phyloP scores from a whole-genome alignment of 1,139 yeast genomes.

The Yamadazyma atlantica region DNA sequence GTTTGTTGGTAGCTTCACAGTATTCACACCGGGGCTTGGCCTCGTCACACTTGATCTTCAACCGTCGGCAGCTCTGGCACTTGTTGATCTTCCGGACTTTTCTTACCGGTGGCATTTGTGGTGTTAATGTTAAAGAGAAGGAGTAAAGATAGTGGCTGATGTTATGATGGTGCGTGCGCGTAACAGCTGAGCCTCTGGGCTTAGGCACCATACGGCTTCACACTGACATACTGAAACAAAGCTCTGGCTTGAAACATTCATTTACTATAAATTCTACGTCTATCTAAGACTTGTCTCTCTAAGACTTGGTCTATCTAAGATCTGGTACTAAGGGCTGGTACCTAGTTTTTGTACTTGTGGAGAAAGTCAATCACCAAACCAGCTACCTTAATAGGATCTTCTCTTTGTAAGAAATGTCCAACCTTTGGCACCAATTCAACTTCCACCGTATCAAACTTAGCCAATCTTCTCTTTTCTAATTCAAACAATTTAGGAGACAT shows the following conservation, averaged over 20 bases:
- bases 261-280: too few species aligned
- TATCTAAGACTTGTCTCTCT: too few species aligned
- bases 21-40: conserved; percentile 32
- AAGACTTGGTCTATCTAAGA: too few species aligned
- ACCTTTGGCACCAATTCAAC: conserved; percentile 30
- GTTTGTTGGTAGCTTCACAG: conserved; percentile 26
- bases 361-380: conserved; percentile 31
- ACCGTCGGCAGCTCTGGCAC: conserved; percentile 17
- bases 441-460: conserved; percentile 20
- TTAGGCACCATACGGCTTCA: too few species aligned
- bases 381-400: conserved; percentile 34
- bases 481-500: conserved; percentile 32
- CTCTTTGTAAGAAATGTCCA: conserved; percentile 47
- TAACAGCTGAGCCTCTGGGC: too few species aligned
- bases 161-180: too few species aligned
- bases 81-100: neutral
- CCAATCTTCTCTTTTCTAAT: conserved; percentile 25
- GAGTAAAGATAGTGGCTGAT: neutral
- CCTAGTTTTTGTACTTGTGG: too few species aligned
- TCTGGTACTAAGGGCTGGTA: too few species aligned
- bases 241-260: too few species aligned
- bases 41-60: conserved; percentile 29
- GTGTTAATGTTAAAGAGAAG: neutral
- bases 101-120: neutral
- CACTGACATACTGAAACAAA: too few species aligned